Evolutionary conservation across 2,329 filamentous ascomycete species (phyloP), one percentile per base, ranked within the genome.

Genomic region (Helminthosporium solani): DNA sequence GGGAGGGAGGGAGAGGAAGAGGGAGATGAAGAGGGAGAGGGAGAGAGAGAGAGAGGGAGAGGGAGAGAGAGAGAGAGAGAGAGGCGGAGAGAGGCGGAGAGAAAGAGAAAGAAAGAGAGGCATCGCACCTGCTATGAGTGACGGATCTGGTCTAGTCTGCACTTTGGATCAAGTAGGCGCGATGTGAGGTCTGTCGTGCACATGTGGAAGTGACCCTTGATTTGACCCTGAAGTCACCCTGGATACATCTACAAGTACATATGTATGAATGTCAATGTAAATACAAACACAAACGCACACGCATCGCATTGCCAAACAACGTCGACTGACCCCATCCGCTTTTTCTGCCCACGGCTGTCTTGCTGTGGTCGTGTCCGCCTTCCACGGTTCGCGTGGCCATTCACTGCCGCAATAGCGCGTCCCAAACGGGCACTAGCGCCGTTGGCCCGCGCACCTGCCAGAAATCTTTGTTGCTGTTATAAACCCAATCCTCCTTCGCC

Each of bases 391-490:
- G 45, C 49, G 55, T 47, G 56, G n/a, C 53, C 54, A 53, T 57
- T 57, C 57, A 60, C 58, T 54, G 56, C 53, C 48, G 36, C 37
- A 34, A 45, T 43, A 49, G 50, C 46, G 43, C 52, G 38, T 28
- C 47, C 57, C 44, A 25, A 39, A 56, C 44, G 35, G 21, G 48
- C 59, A 40, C 39, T 51, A 42, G 44, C 23, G 38, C 31, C 15
- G 44, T n/a, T 41, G 40, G 25, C 25, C 20, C 44, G 40, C 57
- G 55, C 57, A 57, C 58, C 51, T 47, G 53, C 54, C 55, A 60
- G 53, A 63, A 58, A 55, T 57, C 52, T 54, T 51, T 40, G n/a
- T 42, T 44, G 37, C 45, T 15, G 28, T 40, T 50, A 57, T 56
- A 57, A 58, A 53, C 40, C 45, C 49, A 19, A 38, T 12, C 45